A percentile compares a stretch with the other conserved stretches of the same genome.
Conservation (phyloP, 1,139 yeast genomes). For the Insectozyma bohioensis region DNA sequence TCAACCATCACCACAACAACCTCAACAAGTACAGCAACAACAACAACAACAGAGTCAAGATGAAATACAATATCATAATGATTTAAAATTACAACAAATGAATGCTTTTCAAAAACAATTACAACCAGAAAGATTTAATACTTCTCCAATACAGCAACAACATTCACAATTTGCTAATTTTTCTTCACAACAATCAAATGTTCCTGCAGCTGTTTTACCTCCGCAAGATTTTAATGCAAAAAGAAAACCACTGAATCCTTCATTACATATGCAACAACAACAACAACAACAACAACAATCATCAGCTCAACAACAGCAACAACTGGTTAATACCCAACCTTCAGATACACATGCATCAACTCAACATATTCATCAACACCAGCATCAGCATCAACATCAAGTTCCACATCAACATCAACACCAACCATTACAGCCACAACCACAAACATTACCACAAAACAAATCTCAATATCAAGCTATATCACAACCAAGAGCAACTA, state of each 20-base stretch:
- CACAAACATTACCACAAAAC: constrained; percentile 11
- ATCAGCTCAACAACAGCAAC: constrained; percentile 4
- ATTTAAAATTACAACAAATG: constrained; percentile 12
- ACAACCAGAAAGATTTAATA: constrained; percentile 12
- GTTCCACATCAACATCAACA: constrained; percentile 10
- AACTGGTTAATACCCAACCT: too few species aligned
- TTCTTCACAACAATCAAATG: constrained; percentile 7
- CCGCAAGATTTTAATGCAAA: constrained; percentile 23
- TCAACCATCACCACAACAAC: background rate
- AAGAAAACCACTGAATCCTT: constrained; percentile 15
- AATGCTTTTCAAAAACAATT: constrained; percentile 11
- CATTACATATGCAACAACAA: constrained; percentile 8
- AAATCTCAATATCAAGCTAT: constrained; percentile 9
- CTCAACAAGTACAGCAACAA: background rate
- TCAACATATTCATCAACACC: constrained; percentile 11
- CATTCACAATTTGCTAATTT: constrained; percentile 3
- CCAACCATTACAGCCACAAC: constrained; percentile 7
- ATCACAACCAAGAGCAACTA: constrained; percentile 11
- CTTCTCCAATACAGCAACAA: constrained; percentile 6
- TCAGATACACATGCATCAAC: too few species aligned
- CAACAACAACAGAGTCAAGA: constrained; percentile 4
- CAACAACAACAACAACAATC: constrained; percentile 12
- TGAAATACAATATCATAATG: constrained; percentile 13
- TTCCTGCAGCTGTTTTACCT: constrained; percentile 28
- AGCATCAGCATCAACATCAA: constrained; percentile 13